Evolutionary conservation across 1,284 basidiomycete species (phyloP), one percentile per base, ranked within the genome.

Genomic region (Ceratobasidium papillatum): DNA sequence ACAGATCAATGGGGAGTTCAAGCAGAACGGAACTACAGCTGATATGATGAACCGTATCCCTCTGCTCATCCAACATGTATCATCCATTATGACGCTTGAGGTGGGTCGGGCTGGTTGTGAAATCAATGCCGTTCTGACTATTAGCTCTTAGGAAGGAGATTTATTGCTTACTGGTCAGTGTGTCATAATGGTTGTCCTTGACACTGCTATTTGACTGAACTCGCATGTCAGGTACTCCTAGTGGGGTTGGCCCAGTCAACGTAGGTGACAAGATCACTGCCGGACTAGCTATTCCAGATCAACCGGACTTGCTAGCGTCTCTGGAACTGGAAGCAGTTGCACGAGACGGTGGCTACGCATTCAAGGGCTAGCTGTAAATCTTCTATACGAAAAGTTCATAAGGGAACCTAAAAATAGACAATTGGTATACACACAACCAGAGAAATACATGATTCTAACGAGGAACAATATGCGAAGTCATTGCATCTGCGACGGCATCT

Each of bases 41-140:
- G 92, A 97, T 81, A 98, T 99, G 97, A 93, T 99, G 77, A 97
- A 97, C 85, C 86, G 87, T 58, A 94, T 99, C 56, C 95, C 96
- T 0, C 86, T 89, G n/a, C 87, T 99, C 71, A 93, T 99, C 78
- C 89, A 93, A 78, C 95, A 98, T 80, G 88, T 98, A 61, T 96
- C 95, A 1, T 92, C 93, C 19, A 98, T 99, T 82, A 99, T 99
- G 96, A 91, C 91, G 0, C 87, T 99, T 22, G 95, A 98, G 86
- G 94, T 91, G 52, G 79, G 90, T 80, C 25, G 27, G 22, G 49
- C 25, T 32, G 59, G 17, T 41, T 25, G 45, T 56, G 49, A 14
- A 47, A 72, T 74, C 27, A 63, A 45, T 66, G 22, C 32, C 62
- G 41, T n/a, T 47, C 74, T 58, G 19, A 54, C 61, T 71, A 45